Percentiles rank a stretch among this genome's conserved stretches.
Conservation (phyloP, 2,329 filamentous ascomycete species). For the Pestalotiopsis sp. region DNA sequence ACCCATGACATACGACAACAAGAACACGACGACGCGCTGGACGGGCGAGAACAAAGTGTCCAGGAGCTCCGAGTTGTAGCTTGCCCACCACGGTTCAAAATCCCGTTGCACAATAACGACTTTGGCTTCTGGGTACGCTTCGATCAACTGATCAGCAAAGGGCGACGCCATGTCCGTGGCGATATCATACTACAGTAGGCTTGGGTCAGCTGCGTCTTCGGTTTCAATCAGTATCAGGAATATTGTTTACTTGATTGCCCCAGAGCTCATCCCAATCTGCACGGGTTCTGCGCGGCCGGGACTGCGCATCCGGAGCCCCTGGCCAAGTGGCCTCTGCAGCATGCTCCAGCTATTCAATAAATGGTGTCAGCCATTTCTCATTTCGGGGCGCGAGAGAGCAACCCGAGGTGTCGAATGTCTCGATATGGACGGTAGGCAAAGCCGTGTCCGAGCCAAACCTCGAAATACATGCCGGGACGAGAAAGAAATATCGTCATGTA, state of each 20-base stretch:
- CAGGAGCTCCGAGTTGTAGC: constrained; percentile 23
- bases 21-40: not conserved
- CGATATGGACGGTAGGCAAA: no score
- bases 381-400: no score
- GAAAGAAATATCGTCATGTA: no score
- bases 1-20: constrained; percentile 26
- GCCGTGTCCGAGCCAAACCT: no score
- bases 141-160: constrained; percentile 22
- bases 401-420: no score
- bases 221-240: no score
- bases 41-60: constrained; percentile 20
- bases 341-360: constrained; percentile 3
- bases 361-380: no score
- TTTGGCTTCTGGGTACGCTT: constrained; percentile 24
- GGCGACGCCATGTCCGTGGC: constrained; percentile 21
- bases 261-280: not conserved
- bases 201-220: no score
- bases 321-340: constrained; percentile 18
- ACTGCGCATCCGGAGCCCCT: not conserved
- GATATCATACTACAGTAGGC: constrained; percentile 16
- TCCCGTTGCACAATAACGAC: constrained; percentile 26
- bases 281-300: not conserved
- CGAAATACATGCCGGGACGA: no score
- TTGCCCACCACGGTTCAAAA: constrained; percentile 26
- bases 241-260: not conserved